Conservation (phyloP, 345 rosid species). For the Salix suchowensis region DNA sequence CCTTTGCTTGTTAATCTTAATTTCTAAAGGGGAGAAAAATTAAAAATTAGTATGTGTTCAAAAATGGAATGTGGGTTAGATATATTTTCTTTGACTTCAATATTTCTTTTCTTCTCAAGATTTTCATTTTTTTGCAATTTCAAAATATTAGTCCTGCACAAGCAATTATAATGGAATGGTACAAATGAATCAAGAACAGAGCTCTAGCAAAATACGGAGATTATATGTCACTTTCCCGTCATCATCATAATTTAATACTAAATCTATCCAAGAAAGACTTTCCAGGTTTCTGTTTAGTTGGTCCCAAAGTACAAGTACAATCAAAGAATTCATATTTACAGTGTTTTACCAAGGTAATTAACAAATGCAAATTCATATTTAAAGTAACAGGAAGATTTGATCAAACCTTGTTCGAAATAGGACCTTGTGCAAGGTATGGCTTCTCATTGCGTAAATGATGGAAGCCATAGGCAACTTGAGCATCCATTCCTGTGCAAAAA, state of each 20-base stretch:
- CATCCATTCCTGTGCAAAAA: conserved; percentile 84
- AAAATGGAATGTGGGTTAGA: not conserved
- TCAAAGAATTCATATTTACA: not conserved
- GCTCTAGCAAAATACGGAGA: not conserved
- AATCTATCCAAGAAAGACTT: not conserved
- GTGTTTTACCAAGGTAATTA: not conserved
- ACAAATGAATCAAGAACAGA: not conserved
- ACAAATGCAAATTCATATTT: not conserved
- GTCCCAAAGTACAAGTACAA: not conserved
- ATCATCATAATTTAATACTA: not conserved
- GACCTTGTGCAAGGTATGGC: conserved; percentile 94
- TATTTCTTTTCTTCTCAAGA: not conserved
- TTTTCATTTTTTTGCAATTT: not conserved
- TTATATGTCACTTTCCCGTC: not conserved
- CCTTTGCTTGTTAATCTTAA: not conserved
- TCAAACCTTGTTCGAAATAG: conserved; percentile 84
- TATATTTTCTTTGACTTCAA: not conserved
- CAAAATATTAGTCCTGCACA: not conserved
- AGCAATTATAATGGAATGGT: not conserved
- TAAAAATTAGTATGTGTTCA: too few relatives aligned
- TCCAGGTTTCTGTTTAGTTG: not conserved
- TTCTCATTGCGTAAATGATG: conserved; percentile 91
- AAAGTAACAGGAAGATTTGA: not conserved
- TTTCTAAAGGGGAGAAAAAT: not conserved
- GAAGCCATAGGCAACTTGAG: conserved; percentile 95